Conservation (phyloP, 2,329 filamentous ascomycete genomes). For the Hymenoscyphus albidus region DNA sequence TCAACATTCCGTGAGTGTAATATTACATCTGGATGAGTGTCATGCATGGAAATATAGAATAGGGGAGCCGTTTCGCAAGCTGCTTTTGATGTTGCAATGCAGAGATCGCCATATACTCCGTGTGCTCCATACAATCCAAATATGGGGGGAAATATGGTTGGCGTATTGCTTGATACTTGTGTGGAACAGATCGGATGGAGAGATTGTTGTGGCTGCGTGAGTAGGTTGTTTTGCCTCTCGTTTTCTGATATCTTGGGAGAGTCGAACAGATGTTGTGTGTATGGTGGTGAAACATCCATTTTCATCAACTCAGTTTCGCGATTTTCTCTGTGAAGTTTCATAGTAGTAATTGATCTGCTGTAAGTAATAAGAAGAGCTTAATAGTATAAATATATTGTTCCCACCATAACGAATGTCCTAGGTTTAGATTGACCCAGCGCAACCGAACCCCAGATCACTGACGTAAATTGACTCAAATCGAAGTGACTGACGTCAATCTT, state of each 20-base stretch:
- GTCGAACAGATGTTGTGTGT: not conserved
- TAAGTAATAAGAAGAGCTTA: too few relatives aligned
- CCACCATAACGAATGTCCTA: too few relatives aligned
- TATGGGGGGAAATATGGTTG: constrained; percentile 13
- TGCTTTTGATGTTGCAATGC: constrained; percentile 19
- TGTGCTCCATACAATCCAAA: constrained; percentile 23
- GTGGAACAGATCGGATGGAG: not conserved
- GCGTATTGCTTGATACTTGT: not conserved
- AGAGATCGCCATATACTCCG: constrained; percentile 11
- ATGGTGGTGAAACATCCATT: constrained; percentile 5
- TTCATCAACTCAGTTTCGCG: not conserved
- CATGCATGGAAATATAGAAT: constrained; percentile 22
- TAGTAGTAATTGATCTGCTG: too few relatives aligned
- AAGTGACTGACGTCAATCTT: too few relatives aligned
- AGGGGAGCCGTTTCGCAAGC: constrained; percentile 14
- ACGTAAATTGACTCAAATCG: too few relatives aligned
- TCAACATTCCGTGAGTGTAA: constrained; percentile 13
- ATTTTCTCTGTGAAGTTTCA: too few relatives aligned
- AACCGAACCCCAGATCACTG: too few relatives aligned
- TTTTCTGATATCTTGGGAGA: not conserved
- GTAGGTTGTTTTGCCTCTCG: not conserved
- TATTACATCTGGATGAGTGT: constrained; percentile 15
- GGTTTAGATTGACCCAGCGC: too few relatives aligned
- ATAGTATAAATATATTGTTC: too few relatives aligned
- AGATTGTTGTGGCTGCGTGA: not conserved